Evolutionary conservation across 768 basidiomycete species (phyloP).

Genomic region (Suillus cothurnatus): DNA sequence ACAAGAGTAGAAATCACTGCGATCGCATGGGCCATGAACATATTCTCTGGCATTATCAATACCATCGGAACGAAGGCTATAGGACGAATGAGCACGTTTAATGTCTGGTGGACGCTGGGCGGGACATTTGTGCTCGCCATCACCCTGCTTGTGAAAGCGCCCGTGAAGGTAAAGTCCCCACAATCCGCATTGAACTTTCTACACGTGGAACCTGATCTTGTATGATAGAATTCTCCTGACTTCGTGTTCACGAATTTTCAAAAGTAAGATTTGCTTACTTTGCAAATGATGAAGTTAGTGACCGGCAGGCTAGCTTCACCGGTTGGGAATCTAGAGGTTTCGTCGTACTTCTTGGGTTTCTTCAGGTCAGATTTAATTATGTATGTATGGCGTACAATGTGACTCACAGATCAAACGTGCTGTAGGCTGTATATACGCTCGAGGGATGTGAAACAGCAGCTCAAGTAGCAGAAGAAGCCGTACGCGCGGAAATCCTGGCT

Average conservation of each 20-base stretch:
- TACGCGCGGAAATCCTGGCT: conserved; percentile 55
- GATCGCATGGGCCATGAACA: conserved; percentile 61
- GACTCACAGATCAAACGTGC: conserved; percentile 30
- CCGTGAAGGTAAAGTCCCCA: conserved; percentile 42
- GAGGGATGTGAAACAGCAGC: conserved; percentile 68
- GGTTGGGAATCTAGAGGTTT: conserved; percentile 57
- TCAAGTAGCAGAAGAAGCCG: conserved; percentile 61
- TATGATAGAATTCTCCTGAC: conserved; percentile 45
- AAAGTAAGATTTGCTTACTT: conserved; percentile 38
- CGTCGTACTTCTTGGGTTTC: conserved; percentile 59
- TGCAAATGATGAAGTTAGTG: background rate
- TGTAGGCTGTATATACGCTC: conserved; percentile 61
- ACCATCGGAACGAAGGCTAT: conserved; percentile 59
- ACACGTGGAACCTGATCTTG: conserved; percentile 2
- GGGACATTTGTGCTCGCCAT: conserved; percentile 58
- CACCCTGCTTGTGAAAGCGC: conserved; percentile 57
- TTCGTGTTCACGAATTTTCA: conserved; percentile 62
- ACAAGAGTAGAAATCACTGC: conserved; percentile 51
- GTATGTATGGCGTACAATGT: background rate
- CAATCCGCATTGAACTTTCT: conserved; percentile 22
- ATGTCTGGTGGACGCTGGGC: conserved; percentile 63
- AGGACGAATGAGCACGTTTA: conserved; percentile 55
- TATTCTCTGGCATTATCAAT: conserved; percentile 55
- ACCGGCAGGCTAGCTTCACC: conserved; percentile 43
- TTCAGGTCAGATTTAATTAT: background rate